Percentiles rank a stretch among this genome's conserved stretches.
phyloP scores from a whole-genome alignment of 2,329 filamentous ascomycete genomes.

The Fusarium floridanum region DNA sequence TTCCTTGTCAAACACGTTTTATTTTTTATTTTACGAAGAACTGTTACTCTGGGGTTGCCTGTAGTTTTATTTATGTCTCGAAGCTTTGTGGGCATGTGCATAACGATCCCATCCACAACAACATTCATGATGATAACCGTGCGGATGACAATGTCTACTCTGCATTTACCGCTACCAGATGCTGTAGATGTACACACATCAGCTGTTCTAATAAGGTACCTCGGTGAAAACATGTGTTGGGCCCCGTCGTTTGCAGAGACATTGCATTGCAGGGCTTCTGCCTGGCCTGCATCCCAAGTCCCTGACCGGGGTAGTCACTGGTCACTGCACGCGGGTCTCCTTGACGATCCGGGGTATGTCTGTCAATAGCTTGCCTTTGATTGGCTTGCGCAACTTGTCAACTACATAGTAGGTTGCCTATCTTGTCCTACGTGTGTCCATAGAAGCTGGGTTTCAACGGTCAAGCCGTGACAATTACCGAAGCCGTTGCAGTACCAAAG shows the following conservation, averaged over 20 bases:
- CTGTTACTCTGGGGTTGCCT: fast-evolving
- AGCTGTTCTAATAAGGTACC: too few relatives aligned
- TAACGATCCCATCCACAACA: background rate
- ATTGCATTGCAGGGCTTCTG: background rate
- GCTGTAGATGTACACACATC: background rate
- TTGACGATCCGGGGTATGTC: background rate
- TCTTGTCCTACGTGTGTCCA: background rate
- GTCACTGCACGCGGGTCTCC: background rate
- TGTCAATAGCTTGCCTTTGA: background rate
- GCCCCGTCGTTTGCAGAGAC: background rate
- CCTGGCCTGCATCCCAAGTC: background rate
- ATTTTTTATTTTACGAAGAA: too few relatives aligned
- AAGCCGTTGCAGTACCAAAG: background rate
- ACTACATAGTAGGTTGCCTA: background rate
- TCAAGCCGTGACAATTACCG: background rate
- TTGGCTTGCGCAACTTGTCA: background rate
- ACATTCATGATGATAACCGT: too few relatives aligned
- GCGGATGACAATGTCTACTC: background rate
- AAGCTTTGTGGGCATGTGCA: background rate
- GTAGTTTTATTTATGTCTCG: background rate
- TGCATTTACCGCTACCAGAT: background rate
- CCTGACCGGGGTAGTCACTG: background rate
- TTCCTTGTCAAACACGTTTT: too few relatives aligned
- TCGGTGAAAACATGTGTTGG: background rate
- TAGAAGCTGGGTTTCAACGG: background rate